Percentiles rank a stretch among this genome's conserved stretches.
phyloP scores from a whole-genome alignment of 768 basidiomycete genomes.

The Rhizopogon roseolus region DNA sequence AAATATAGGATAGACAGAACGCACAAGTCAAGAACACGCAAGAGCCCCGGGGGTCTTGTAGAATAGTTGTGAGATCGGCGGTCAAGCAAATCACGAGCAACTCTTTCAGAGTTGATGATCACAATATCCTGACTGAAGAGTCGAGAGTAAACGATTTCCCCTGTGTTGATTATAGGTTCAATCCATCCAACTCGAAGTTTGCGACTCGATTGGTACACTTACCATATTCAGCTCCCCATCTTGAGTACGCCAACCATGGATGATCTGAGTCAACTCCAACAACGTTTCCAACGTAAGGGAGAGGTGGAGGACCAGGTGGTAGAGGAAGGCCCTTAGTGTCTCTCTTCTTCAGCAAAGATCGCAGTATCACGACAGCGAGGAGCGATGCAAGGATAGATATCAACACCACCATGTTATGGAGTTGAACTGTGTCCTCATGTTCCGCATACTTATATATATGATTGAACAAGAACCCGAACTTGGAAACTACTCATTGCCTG shows the following conservation, averaged over 20 bases:
- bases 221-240: constrained; percentile 18
- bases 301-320: constrained; percentile 19
- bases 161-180: constrained; percentile 3
- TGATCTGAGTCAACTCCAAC: constrained; percentile 9
- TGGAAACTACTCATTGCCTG: too few species aligned
- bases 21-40: constrained; percentile 15
- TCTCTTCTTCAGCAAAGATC: constrained; percentile 8
- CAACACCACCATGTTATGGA: not conserved
- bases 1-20: not conserved
- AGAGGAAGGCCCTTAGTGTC: constrained; percentile 4
- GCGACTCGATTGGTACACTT: not conserved
- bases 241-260: constrained; percentile 19
- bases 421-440: too few species aligned
- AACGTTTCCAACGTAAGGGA: constrained; percentile 17
- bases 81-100: constrained; percentile 20
- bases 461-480: too few species aligned
- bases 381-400: not conserved
- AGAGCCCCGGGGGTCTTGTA: constrained; percentile 14
- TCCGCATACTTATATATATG: too few species aligned
- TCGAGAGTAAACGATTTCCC: constrained; percentile 18
- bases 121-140: constrained; percentile 19
- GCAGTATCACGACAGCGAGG: constrained; percentile 6
- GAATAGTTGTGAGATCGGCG: constrained; percentile 18
- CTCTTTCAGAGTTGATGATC: constrained; percentile 20
- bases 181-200: not conserved